These are phyloP conservation scores for Suillus variegatus DNA, from an alignment of 768 basidiomycete species.

Conservation along the genomic window DNA sequence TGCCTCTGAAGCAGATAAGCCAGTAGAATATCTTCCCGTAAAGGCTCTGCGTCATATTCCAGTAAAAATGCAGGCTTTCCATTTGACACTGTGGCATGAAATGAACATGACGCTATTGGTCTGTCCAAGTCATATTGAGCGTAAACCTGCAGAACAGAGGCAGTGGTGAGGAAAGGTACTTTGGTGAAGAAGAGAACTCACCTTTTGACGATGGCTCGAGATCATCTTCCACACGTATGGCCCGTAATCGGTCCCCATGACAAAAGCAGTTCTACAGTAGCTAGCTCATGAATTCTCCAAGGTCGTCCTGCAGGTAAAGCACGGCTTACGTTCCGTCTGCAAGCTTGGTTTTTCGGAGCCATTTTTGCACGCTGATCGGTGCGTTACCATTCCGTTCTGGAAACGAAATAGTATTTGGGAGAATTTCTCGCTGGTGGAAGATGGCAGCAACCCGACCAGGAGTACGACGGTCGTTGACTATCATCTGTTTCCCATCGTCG, in stretches of 20 bases:
- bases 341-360: slow-evolving; percentile 28
- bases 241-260: slow-evolving; percentile 24
- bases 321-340: slow-evolving; percentile 25
- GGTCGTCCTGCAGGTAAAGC: not conserved
- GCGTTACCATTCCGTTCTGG: slow-evolving; percentile 13
- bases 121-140: slow-evolving; percentile 25
- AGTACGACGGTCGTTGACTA: slow-evolving; percentile 15
- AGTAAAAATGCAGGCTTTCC: slow-evolving; percentile 24
- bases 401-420: slow-evolving; percentile 30
- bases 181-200: slow-evolving; percentile 1
- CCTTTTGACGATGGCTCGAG: slow-evolving; percentile 26
- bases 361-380: slow-evolving; percentile 24
- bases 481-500: slow-evolving; percentile 20
- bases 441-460: slow-evolving; percentile 21
- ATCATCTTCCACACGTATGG: slow-evolving; percentile 27
- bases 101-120: slow-evolving; percentile 24
- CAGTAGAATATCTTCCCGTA: slow-evolving; percentile 32
- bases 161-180: not conserved
- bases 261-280: slow-evolving; percentile 17
- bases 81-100: slow-evolving; percentile 10
- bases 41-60: slow-evolving; percentile 23
- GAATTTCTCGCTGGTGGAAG: slow-evolving; percentile 27
- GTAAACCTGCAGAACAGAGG: slow-evolving; percentile 18
- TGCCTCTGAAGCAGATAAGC: slow-evolving; percentile 30
- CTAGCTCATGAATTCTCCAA: not conserved